Evolutionary conservation across 1,284 basidiomycete genomes (phyloP).

Genomic region (Mycosarcoma mackinlayi): DNA sequence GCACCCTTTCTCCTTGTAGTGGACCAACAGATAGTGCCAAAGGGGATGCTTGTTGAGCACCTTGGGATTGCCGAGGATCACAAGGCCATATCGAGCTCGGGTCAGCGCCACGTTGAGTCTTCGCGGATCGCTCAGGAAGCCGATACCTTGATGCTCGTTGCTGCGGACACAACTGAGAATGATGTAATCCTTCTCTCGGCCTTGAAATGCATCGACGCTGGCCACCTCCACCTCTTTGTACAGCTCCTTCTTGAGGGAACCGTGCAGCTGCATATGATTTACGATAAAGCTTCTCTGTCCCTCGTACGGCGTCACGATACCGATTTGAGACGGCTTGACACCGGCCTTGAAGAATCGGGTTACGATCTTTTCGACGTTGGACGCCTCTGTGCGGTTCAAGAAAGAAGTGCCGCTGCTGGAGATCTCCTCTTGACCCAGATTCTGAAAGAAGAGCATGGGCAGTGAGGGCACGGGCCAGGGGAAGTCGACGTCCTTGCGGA

Average conservation of each 20-base stretch:
- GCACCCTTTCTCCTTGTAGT: constrained; percentile 95
- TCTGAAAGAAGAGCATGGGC: constrained; percentile 99
- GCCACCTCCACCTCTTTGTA: constrained; percentile 99
- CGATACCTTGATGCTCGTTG: constrained; percentile 99
- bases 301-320: constrained; percentile 98
- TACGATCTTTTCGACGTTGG: constrained; percentile 99
- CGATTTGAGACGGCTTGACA: constrained; percentile 92
- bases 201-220: constrained; percentile 98
- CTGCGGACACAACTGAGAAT: constrained; percentile 98
- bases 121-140: constrained; percentile 97
- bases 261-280: constrained; percentile 99
- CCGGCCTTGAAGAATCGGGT: constrained; percentile 99
- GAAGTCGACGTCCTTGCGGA: constrained; percentile 97
- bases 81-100: constrained; percentile 95
- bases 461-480: constrained; percentile 98
- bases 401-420: constrained; percentile 98
- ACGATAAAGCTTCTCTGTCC: constrained; percentile 99
- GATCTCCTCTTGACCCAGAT: constrained; percentile 98
- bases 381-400: constrained; percentile 97
- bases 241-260: constrained; percentile 95
- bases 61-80: constrained; percentile 98
- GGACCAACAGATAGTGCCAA: constrained; percentile 97
- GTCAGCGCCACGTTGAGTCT: constrained; percentile 97
- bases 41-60: constrained; percentile 89
- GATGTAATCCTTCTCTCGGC: constrained; percentile 99